Conservation (phyloP, 192 early-diverging fungal species). For the Jimgerdemannia flammicorona region DNA sequence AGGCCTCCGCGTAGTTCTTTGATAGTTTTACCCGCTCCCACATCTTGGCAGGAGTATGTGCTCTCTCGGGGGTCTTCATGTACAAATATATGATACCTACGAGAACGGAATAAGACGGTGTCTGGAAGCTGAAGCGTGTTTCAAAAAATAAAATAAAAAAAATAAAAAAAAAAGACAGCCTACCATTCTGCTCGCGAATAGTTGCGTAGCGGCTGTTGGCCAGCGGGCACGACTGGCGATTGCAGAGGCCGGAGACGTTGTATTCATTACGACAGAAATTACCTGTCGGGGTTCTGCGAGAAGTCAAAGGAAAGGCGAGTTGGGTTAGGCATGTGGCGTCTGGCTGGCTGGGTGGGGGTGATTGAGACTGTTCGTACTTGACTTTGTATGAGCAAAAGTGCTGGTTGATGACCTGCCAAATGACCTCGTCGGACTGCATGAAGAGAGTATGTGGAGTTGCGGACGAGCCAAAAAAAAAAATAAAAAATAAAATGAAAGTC, state of each 20-base stretch:
- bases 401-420: slow-evolving; percentile 96
- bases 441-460: slow-evolving; percentile 8
- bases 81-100: slow-evolving; percentile 80
- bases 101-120: slow-evolving; percentile 5
- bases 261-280: slow-evolving; percentile 96
- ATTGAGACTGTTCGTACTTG: slow-evolving; percentile 55
- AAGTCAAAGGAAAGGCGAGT: too few species aligned
- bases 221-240: slow-evolving; percentile 89
- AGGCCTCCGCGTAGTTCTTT: slow-evolving; percentile 85
- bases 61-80: slow-evolving; percentile 93
- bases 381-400: slow-evolving; percentile 99
- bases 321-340: too few species aligned
- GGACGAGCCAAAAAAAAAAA: too few species aligned
- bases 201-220: slow-evolving; percentile 96
- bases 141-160: too few species aligned
- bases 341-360: background rate
- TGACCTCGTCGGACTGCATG: slow-evolving; percentile 74
- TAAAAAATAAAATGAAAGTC: slow-evolving; percentile 14
- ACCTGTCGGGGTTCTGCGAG: slow-evolving; percentile 68
- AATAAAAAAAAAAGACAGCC: too few species aligned
- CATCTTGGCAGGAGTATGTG: slow-evolving; percentile 89
- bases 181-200: slow-evolving; percentile 79
- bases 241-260: slow-evolving; percentile 96
- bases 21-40: slow-evolving; percentile 90
- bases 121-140: background rate